phyloP scores from a whole-genome alignment of 257 asterid genomes.

The Leptodermis oblonga region DNA sequence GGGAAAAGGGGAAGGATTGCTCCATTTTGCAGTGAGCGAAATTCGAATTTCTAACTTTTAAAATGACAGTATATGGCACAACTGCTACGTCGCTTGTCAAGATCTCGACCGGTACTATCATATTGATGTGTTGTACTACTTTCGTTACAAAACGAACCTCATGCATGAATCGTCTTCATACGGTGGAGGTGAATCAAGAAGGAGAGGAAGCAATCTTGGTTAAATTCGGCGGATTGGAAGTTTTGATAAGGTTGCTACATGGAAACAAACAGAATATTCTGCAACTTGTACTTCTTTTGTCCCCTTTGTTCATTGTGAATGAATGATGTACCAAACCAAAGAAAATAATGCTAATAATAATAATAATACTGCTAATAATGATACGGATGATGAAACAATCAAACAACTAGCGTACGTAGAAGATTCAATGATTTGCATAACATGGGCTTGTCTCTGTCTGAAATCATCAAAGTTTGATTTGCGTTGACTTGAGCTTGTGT shows the following conservation, averaged over 20 bases:
- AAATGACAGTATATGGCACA: too few species aligned
- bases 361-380: too few species aligned
- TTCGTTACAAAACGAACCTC: neutral
- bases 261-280: conserved; percentile 23
- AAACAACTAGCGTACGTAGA: neutral
- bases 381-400: too few species aligned
- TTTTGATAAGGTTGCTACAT: neutral
- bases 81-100: too few species aligned
- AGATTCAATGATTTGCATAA: conserved; percentile 24
- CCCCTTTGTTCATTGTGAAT: neutral
- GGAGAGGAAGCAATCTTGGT: neutral
- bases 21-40: too few species aligned
- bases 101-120: too few species aligned
- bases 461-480: conserved; percentile 10
- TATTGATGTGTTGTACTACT: neutral
- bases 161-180: conserved; percentile 17
- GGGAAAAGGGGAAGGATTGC: too few species aligned
- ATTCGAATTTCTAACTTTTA: too few species aligned
- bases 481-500: conserved; percentile 15
- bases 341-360: too few species aligned
- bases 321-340: neutral
- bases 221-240: conserved; percentile 1
- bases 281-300: neutral
- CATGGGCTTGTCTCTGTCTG: conserved; percentile 25
- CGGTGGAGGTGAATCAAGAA: neutral